Base-by-base conservation (phyloP, 2,329 filamentous ascomycete species). In the Aspergillus awamori region DNA sequence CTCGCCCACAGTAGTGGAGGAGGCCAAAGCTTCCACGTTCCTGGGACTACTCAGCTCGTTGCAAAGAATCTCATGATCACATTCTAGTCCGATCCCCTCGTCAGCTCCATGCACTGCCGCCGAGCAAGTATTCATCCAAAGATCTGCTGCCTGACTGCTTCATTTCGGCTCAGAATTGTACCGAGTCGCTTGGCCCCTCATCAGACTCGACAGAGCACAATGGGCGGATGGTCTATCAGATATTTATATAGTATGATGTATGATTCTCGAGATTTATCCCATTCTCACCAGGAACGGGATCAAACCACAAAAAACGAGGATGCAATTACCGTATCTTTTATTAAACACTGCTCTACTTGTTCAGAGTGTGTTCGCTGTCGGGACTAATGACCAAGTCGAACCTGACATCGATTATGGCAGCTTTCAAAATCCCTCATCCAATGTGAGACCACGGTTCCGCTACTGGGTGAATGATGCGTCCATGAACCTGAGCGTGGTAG, bases 401-500 rank as follows among this genome's bases (percentile, higher is more conserved):
- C 17, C 51, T 7, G 51, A 39, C 17, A 8, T 53, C 33, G 51
- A 53, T 38, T 53, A 53, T 22, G 51, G 51, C 11, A 53, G 2
- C 28, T 53, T 53, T 20, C 33, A 26, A 17, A 10, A 39, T 33
- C 51, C 51, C 2, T 53, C 51, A 22, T 24, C 30, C 13, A 33
- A 22, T 3, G 33, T 53, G 30, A 13, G 51, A 38, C 51, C 51
- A 38, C 51, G 51, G 3, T 53, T 53, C 51, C 51, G 51, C 20
- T 53, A 53, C 30, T 53, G 51, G 51, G 51, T 53, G 1, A 53
- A 53, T 22, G 51, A 53, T 53, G 51, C 51, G 3, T 53, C 51
- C 15, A 4, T 53, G 3, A 53, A 24, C 11, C 20, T 24, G 8
- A 53, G 33, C 28, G 36, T 38, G 11, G 51, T 53, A 3, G 20